Percentiles rank a stretch among this genome's conserved stretches.
Evolutionary conservation across 306 rosid genomes (phyloP).

Genomic region (Vachellia pachyceras): DNA sequence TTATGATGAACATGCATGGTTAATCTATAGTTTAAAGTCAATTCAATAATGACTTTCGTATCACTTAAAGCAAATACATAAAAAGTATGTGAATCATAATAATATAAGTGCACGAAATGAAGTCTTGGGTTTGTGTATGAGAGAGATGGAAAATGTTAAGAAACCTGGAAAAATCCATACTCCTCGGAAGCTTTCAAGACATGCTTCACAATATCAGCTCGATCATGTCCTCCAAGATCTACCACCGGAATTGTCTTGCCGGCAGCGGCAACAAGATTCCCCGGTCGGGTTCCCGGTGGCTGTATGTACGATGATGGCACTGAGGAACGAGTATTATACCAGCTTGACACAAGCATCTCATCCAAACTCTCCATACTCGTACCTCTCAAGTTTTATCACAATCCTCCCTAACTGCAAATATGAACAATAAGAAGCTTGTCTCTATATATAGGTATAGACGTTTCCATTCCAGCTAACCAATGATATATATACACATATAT

Average conservation of each 20-base stretch:
- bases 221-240: conserved; percentile 54
- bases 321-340: conserved; percentile 37
- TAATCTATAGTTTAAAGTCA: neutral
- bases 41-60: neutral
- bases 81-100: neutral
- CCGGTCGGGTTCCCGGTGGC: conserved; percentile 47
- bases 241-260: conserved; percentile 52
- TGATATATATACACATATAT: too few species aligned
- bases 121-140: neutral
- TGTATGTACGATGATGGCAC: conserved; percentile 53
- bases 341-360: conserved; percentile 34
- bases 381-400: neutral
- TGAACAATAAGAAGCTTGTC: neutral
- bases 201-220: conserved; percentile 33
- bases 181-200: conserved; percentile 56
- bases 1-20: too few species aligned
- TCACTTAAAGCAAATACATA: neutral
- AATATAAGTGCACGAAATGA: neutral
- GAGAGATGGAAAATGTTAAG: neutral
- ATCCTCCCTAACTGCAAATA: neutral
- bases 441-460: neutral
- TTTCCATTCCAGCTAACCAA: neutral
- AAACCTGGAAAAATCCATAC: conserved; percentile 78
- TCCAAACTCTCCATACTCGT: conserved; percentile 27
- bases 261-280: conserved; percentile 10